Base-by-base conservation (phyloP, 169 alveolate genomes). In the Eimeria praecox region DNA sequence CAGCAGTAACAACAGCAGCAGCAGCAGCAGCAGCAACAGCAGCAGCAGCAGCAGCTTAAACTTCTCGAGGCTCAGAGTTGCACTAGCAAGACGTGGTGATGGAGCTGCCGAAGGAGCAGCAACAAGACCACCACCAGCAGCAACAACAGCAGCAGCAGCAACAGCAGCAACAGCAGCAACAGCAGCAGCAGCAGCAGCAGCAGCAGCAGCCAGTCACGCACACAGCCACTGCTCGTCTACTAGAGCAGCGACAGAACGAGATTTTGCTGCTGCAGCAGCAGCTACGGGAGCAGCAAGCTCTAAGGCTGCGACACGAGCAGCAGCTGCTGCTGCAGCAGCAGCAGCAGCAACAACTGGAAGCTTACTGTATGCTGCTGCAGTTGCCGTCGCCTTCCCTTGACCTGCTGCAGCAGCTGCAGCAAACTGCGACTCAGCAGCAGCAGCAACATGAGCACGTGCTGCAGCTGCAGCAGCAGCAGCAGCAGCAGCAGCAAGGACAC, bases 221-320 rank as follows among this genome's bases (percentile, higher is more conserved):
- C 85, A 10, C 85, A 73, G 85, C 10, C 38, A 33, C 85, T 30
- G 85, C 85, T n/a, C 85, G 85, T 9, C 66, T 78, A 27, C 64
- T 78, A 30, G 38, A 78, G 89, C 89, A 78, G 89, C 89, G 89
- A 22, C 89, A 78, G 27, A 64, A 12, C 8, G 89, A 78, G 35
- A 78, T 78, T 42, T 78, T 78, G 89, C 40, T 78, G 89, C 66
- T 78, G 42, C 89, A 78, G 89, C 89, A 78, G 66, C 89, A 78
- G 69, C 89, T 78, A 64, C 12, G 30, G 27, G 89, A 40, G 89
- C 59, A 52, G 59, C 59, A 52, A 52, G 59, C 64, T 24, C 9
- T 78, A 6, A 20, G 89, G 64, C 22, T 14, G 59, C 89, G 89
- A 16, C 89, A 78, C 38, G 64, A 78, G 66, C 56, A 78, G 8